phyloP scores from a whole-genome alignment of 352 stramenopile species.

The Globisporangium irregulare region DNA sequence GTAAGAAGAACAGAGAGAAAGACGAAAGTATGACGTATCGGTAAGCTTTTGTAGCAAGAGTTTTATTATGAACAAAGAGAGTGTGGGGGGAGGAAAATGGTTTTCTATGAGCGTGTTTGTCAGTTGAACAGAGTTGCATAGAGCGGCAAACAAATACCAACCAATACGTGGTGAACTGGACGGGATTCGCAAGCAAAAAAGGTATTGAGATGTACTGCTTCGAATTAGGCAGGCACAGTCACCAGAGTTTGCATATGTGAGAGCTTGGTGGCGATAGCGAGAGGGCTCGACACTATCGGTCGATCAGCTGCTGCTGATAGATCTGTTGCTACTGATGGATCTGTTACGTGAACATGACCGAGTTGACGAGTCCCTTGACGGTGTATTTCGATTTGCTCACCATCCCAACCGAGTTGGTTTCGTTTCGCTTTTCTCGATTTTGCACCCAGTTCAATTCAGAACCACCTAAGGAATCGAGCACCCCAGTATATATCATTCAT shows the following conservation, averaged over 20 bases:
- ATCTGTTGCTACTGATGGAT: too few relatives aligned
- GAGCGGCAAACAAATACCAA: background rate
- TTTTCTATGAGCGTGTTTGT: background rate
- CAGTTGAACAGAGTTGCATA: background rate
- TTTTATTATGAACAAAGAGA: background rate
- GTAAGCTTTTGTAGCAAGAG: background rate
- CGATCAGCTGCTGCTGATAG: background rate
- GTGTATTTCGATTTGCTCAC: background rate
- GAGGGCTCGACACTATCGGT: background rate
- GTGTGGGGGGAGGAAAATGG: background rate
- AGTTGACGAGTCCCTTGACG: background rate
- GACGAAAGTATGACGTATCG: background rate
- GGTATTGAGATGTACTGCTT: background rate
- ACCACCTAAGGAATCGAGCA: too few relatives aligned
- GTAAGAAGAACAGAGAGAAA: conserved; percentile 4
- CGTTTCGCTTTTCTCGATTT: background rate
- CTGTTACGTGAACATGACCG: background rate
- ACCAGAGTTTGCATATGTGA: background rate
- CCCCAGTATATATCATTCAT: too few relatives aligned
- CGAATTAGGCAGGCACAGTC: background rate
- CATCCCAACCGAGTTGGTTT: background rate
- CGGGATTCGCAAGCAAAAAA: background rate
- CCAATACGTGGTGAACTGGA: background rate
- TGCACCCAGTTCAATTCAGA: too few relatives aligned
- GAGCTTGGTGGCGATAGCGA: too few relatives aligned